These are phyloP conservation scores for Aspergillus sp. DNA, from an alignment of 2,329 filamentous ascomycete species.

Conservation along the genomic window DNA sequence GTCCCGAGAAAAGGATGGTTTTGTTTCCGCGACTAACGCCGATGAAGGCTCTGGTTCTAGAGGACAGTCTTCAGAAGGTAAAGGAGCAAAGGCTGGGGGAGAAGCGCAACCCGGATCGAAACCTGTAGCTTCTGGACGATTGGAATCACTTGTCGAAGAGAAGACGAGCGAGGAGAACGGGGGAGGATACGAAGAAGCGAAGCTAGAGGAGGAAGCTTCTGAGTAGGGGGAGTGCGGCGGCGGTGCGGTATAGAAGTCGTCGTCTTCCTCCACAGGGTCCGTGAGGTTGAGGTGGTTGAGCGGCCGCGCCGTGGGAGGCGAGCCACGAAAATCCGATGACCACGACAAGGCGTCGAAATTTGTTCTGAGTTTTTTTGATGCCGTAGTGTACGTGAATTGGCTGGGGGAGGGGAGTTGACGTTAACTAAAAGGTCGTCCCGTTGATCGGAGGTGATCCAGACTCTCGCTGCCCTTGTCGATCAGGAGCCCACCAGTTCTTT, in stretches of 20 bases:
- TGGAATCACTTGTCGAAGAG: conserved; percentile 41
- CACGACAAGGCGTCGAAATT: conserved; percentile 35
- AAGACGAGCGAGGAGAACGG: conserved; percentile 66
- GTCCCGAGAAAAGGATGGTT: conserved; percentile 78
- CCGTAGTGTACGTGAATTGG: not conserved
- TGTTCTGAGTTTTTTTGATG: conserved; percentile 2
- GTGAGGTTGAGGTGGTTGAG: conserved; percentile 24
- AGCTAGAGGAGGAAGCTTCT: conserved; percentile 47
- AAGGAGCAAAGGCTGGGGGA: conserved; percentile 52
- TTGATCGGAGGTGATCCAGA: conserved; percentile 17
- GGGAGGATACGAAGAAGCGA: conserved; percentile 57
- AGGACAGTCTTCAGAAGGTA: conserved; percentile 52
- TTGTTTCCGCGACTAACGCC: conserved; percentile 69
- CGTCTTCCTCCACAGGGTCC: conserved; percentile 42
- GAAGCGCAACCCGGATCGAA: conserved; percentile 50
- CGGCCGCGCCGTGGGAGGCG: conserved; percentile 48
- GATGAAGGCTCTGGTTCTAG: conserved; percentile 46
- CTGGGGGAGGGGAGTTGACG: not conserved
- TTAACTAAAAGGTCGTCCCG: conserved; percentile 8
- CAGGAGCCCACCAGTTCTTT: conserved; percentile 16
- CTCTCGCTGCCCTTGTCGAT: conserved; percentile 16
- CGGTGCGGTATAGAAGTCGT: conserved; percentile 40
- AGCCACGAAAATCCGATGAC: conserved; percentile 28
- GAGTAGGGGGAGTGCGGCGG: conserved; percentile 39
- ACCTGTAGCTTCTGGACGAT: conserved; percentile 41